Percentiles rank a stretch among this genome's conserved stretches.
phyloP scores from a whole-genome alignment of 2,329 filamentous ascomycete species.

The Ceratocystis eucalypticola region DNA sequence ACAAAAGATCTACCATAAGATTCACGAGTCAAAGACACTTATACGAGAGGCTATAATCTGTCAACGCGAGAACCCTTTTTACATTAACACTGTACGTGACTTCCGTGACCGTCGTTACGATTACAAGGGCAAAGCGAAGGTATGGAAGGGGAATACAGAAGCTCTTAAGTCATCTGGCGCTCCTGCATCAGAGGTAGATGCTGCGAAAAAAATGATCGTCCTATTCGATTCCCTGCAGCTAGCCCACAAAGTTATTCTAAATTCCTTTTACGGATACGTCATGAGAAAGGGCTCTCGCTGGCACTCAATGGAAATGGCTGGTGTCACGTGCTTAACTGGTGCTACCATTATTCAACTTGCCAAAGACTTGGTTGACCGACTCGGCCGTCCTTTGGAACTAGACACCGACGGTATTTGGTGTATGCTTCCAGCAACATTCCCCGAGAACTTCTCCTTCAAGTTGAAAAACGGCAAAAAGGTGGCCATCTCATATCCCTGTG shows the following conservation, averaged over 20 bases:
- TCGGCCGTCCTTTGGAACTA: conserved; percentile 82
- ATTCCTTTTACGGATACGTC: conserved; percentile 98
- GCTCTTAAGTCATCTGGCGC: conserved; percentile 73
- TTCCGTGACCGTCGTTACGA: conserved; percentile 96
- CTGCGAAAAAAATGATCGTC: conserved; percentile 97
- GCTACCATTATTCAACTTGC: conserved; percentile 96
- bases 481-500: conserved; percentile 92
- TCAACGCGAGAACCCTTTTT: conserved; percentile 95
- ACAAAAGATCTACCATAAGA: conserved; percentile 99
- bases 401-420: conserved; percentile 99
- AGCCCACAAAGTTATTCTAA: conserved; percentile 96
- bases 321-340: conserved; percentile 91
- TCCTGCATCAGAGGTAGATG: conserved; percentile 61
- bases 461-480: conserved; percentile 93
- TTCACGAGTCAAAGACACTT: conserved; percentile 85
- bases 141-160: conserved; percentile 96
- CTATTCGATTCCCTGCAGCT: conserved; percentile 91
- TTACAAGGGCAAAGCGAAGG: conserved; percentile 95
- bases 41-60: conserved; percentile 95
- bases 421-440: conserved; percentile 90
- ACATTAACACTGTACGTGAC: conserved; percentile 88
- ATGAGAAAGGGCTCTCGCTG: conserved; percentile 98
- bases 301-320: conserved; percentile 99
- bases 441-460: conserved; percentile 90
- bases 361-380: conserved; percentile 78